Evolutionary conservation across 441 rosid species (phyloP), one percentile per base, ranked within the genome.

Genomic region (Erodium texanum): DNA sequence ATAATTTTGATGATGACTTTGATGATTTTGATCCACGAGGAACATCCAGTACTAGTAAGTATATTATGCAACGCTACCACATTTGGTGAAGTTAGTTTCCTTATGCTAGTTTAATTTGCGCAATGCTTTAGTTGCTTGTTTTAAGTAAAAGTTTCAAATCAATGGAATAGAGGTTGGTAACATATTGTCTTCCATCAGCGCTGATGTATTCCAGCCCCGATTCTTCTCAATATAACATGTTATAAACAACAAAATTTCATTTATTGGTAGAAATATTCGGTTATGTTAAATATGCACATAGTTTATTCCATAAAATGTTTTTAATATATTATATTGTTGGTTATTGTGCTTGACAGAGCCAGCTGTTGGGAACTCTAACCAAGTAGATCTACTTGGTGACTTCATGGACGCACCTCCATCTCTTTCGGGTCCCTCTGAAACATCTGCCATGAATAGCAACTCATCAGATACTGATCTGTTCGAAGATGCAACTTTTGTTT

Each of bases 1-100:
- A 76, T 76, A 73, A 74, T 54, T 66, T 68, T 72, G 89, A 83
- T 16, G 86, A 85, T 50, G 94, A 90, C n/a, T n/a, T n/a, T n/a
- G n/a, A n/a, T n/a, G n/a, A n/a, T 58, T 83, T 87, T 68, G 97
- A 93, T 85, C 99, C 99, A 61, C 92, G 99, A 63, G 98, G 96
- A 79, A 86, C 82, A 64, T 84, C 90, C 59, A 78, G 76, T 69
- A 74, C 87, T 20, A 88, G 96, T 93, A 84, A 82, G 97, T 81
- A 58, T 66, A 70, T n/a, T n/a, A 58, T 38, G 41, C 29, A 19
- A 27, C 69, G 70, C 43, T 61, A 0, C 36, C 22, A 18, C 45
- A 16, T 58, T 18, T 27, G n/a, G 15, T 70, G 24, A 18, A n/a
- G 18, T 65, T 64, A 2, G 68, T 61, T 70, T 7, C 32, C 27